Percentiles rank a stretch among this genome's conserved stretches.
Evolutionary conservation across 768 basidiomycete species (phyloP).

Genomic region (Pisolithus marmoratus): DNA sequence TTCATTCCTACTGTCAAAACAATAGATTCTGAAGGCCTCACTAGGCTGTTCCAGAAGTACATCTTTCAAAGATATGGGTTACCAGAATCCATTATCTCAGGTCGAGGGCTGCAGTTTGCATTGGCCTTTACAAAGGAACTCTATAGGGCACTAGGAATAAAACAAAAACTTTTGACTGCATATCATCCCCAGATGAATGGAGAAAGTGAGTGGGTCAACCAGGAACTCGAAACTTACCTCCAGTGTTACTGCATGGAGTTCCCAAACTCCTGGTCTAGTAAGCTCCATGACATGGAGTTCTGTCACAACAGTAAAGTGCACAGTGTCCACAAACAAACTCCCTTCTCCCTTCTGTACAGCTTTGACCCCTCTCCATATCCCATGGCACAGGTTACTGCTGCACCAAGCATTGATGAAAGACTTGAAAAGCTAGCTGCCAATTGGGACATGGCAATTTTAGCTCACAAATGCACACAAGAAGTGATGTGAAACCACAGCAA

Average conservation of each 20-base stretch:
- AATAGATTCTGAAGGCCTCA: too few species aligned
- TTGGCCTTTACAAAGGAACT: not conserved
- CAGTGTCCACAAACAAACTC: not conserved
- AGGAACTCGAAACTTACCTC: too few species aligned
- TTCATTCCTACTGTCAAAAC: too few species aligned
- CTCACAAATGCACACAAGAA: too few species aligned
- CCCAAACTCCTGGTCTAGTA: too few species aligned
- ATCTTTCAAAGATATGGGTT: not conserved
- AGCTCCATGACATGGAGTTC: not conserved
- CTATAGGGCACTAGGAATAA: not conserved
- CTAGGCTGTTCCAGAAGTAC: not conserved
- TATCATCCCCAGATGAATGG: too few species aligned
- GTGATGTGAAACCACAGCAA: too few species aligned
- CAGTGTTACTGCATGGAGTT: too few species aligned
- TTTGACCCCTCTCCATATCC: not conserved
- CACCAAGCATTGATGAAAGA: not conserved
- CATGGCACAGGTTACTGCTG: not conserved
- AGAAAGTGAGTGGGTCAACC: too few species aligned
- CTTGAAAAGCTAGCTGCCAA: not conserved
- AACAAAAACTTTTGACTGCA: not conserved
- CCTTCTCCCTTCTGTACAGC: not conserved
- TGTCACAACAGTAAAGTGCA: not conserved
- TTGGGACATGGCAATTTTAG: too few species aligned
- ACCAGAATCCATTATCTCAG: not conserved
- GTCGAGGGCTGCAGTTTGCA: not conserved